Evolutionary conservation across 768 basidiomycete species (phyloP).

Genomic region (Ephemerocybe angulata): DNA sequence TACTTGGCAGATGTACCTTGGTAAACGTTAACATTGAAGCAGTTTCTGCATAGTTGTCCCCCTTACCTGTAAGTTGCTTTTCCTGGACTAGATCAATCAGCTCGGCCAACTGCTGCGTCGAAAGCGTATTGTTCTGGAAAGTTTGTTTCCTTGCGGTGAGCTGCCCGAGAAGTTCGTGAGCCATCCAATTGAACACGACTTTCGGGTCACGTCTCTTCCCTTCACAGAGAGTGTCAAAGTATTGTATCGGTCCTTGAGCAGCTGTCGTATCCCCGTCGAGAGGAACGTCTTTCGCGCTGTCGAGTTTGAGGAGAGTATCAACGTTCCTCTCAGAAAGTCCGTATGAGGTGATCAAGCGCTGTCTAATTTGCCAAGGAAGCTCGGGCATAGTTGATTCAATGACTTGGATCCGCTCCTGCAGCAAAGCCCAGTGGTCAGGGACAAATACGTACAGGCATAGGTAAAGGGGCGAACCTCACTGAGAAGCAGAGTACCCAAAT

Average conservation of each 20-base stretch:
- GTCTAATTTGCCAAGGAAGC: constrained; percentile 62
- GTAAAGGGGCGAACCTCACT: constrained; percentile 35
- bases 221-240: constrained; percentile 73
- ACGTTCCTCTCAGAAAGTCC: constrained; percentile 58
- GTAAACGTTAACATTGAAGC: constrained; percentile 7
- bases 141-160: constrained; percentile 54
- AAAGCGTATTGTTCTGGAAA: constrained; percentile 57
- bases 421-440: not conserved
- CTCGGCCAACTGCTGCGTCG: constrained; percentile 63
- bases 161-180: constrained; percentile 82
- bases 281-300: constrained; percentile 57
- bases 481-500: constrained; percentile 71
- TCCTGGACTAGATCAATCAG: constrained; percentile 72
- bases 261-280: constrained; percentile 50
- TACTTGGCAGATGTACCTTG: constrained; percentile 76
- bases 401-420: constrained; percentile 56
- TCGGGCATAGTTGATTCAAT: constrained; percentile 63
- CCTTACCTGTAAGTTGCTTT: constrained; percentile 65
- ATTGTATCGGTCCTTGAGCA: constrained; percentile 48
- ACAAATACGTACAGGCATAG: not conserved
- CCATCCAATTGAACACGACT: constrained; percentile 84
- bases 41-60: not conserved
- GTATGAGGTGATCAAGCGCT: constrained; percentile 49
- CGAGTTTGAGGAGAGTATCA: constrained; percentile 73
- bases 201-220: constrained; percentile 53